Percentiles rank a stretch among this genome's conserved stretches.
These are phyloP conservation scores for Obba rivulosa DNA, from an alignment of 768 basidiomycete genomes.

Conservation along the genomic window DNA sequence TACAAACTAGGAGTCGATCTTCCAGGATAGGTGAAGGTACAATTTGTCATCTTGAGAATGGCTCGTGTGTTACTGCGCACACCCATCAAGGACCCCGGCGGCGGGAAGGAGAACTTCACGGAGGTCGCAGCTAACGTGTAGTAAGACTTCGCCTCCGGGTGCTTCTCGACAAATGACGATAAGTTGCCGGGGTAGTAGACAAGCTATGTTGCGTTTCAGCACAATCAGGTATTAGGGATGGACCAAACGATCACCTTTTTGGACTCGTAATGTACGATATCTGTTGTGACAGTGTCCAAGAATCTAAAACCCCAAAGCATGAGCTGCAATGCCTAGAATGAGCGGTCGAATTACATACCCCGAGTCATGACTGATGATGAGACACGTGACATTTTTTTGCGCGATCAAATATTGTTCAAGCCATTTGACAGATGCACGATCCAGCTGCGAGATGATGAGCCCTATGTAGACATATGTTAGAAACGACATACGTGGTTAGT, in stretches of 20 bases:
- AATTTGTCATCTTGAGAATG: conserved; percentile 86
- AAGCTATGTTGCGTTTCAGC: conserved; percentile 42
- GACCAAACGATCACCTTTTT: conserved; percentile 60
- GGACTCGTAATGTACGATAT: conserved; percentile 94
- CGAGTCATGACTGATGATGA: conserved; percentile 96
- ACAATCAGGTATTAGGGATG: conserved; percentile 5
- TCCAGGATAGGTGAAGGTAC: conserved; percentile 94
- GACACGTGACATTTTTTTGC: conserved; percentile 80
- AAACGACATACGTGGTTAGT: conserved; percentile 75
- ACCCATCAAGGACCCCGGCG: conserved; percentile 95
- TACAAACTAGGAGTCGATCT: conserved; percentile 70
- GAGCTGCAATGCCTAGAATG: not conserved
- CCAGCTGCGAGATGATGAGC: conserved; percentile 44
- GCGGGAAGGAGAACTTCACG: conserved; percentile 93
- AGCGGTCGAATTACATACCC: conserved; percentile 48
- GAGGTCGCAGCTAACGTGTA: conserved; percentile 92
- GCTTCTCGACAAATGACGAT: conserved; percentile 80
- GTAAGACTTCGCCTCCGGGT: conserved; percentile 93
- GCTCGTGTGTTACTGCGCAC: conserved; percentile 94
- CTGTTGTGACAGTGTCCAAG: conserved; percentile 91
- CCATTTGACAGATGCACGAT: conserved; percentile 85
- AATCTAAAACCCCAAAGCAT: conserved; percentile 46
- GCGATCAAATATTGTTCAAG: conserved; percentile 81
- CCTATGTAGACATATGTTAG: conserved; percentile 49
- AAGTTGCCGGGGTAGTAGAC: conserved; percentile 94